Percentiles rank a stretch among this genome's conserved stretches.
Evolutionary conservation across 495 filamentous ascomycete species (phyloP).

Genomic region (Trichoderma reesei): DNA sequence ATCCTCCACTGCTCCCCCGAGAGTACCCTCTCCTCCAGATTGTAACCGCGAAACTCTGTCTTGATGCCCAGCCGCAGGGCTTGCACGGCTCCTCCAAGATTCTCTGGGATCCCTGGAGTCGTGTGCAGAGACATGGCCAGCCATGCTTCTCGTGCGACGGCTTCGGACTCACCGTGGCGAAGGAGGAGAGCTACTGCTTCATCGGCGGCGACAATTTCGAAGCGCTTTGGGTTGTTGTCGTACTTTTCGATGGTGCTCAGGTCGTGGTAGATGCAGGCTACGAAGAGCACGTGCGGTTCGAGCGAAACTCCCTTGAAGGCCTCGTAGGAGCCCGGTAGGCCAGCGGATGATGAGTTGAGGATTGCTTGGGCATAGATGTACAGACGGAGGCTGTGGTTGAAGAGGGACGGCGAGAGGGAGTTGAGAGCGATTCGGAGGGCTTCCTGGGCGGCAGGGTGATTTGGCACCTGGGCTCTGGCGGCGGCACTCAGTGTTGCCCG

Average conservation of each 20-base stretch:
- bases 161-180: slow-evolving; percentile 18
- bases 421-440: slow-evolving; percentile 22
- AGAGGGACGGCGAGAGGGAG: slow-evolving; percentile 28
- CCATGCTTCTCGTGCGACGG: slow-evolving; percentile 32
- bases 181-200: slow-evolving; percentile 26
- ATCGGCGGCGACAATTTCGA: slow-evolving; percentile 40
- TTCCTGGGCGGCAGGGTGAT: slow-evolving; percentile 21
- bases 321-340: slow-evolving; percentile 10
- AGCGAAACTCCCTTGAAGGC: slow-evolving; percentile 12
- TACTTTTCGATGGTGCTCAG: slow-evolving; percentile 28
- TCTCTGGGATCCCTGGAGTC: slow-evolving; percentile 34
- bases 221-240: slow-evolving; percentile 30
- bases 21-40: slow-evolving; percentile 10
- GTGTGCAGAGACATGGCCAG: slow-evolving; percentile 37
- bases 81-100: slow-evolving; percentile 26
- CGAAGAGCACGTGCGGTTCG: slow-evolving; percentile 24
- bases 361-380: slow-evolving; percentile 31
- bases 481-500: slow-evolving; percentile 12
- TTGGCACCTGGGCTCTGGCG: slow-evolving; percentile 18
- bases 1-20: slow-evolving; percentile 12
- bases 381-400: slow-evolving; percentile 39
- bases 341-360: slow-evolving; percentile 13
- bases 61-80: slow-evolving; percentile 29
- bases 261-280: slow-evolving; percentile 38
- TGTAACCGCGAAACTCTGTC: slow-evolving; percentile 30